Evolutionary conservation across 345 rosid genomes (phyloP).

Genomic region (Murraya paniculata): DNA sequence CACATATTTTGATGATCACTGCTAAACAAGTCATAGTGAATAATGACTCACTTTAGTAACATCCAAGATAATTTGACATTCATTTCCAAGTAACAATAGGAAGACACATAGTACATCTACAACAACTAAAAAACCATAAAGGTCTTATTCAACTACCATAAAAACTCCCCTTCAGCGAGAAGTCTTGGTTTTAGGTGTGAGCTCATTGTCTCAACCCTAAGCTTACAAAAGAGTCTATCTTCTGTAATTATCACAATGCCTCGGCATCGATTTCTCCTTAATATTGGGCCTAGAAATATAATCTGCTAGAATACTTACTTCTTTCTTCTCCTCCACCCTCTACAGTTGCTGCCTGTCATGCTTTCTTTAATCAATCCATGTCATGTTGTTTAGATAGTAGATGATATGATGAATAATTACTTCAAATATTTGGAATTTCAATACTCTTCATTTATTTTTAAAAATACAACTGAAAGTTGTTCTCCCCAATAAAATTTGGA

Average conservation of each 20-base stretch:
- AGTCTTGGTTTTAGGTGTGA: neutral
- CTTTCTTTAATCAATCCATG: neutral
- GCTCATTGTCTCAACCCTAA: neutral
- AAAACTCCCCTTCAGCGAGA: neutral
- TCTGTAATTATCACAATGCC: neutral
- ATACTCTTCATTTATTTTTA: neutral
- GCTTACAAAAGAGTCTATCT: neutral
- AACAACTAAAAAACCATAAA: neutral
- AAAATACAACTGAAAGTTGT: neutral
- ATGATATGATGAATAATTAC: neutral
- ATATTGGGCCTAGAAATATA: neutral
- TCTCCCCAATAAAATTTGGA: neutral
- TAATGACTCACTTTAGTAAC: neutral
- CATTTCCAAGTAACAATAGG: neutral
- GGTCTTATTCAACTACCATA: neutral
- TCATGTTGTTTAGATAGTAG: neutral
- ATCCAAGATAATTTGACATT: neutral
- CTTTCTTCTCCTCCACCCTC: neutral
- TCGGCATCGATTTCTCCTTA: neutral
- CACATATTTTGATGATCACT: too few relatives aligned
- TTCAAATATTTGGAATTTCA: neutral
- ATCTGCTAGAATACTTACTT: neutral
- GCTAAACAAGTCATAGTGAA: neutral
- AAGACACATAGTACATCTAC: neutral
- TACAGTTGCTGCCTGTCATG: neutral